Evolutionary conservation across 306 rosid genomes (phyloP), one percentile per base, ranked within the genome.

Genomic region (Arachis hypogaea): DNA sequence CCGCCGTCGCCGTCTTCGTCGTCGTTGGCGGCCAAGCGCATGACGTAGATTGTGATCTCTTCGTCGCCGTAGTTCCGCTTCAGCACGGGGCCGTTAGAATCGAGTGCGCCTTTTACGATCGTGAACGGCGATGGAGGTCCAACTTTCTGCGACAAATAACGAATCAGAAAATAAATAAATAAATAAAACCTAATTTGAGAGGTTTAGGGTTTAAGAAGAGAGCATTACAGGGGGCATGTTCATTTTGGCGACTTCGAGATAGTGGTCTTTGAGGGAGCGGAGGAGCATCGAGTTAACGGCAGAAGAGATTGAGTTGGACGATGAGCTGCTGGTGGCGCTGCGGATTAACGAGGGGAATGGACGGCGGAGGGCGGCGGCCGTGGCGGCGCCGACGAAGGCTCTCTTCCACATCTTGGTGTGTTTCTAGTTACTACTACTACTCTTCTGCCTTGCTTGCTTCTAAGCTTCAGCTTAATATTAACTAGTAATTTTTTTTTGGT

Each of bases 251-350:
- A 88, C 87, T 82, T 91, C 96, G 41, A 81, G 86, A 22, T 88
- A 94, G 91, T 94, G 98, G 3, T 91, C 97, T 68, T 91, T 94
- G 55, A 94, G 94, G 59, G 98, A 94, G 40, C 91, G 95, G 71
- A 91, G 94, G 16, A 94, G 66, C 70, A 89, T 22, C 38, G 98
- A 88, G 76, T 89, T 79, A 59, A 91, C 90, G 69, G 94, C 90
- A n/a, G 91, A 59, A 16, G 97, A 82, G n/a, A 83, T 79, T 9
- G 87, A 52, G 22, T 18, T 12, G 16, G 55, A 49, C 4, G 54
- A 11, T 12, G 96, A 82, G 12, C 78, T 77, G 11, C 86, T 78
- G 33, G 86, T 69, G 56, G 47, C 70, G 56, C 84, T 69, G 65
- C 84, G 74, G 14, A 82, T 51, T 30, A 42, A 38, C 7, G 52